phyloP scores from a whole-genome alignment of 2,329 filamentous ascomycete genomes.

The Diaporthe sp. region DNA sequence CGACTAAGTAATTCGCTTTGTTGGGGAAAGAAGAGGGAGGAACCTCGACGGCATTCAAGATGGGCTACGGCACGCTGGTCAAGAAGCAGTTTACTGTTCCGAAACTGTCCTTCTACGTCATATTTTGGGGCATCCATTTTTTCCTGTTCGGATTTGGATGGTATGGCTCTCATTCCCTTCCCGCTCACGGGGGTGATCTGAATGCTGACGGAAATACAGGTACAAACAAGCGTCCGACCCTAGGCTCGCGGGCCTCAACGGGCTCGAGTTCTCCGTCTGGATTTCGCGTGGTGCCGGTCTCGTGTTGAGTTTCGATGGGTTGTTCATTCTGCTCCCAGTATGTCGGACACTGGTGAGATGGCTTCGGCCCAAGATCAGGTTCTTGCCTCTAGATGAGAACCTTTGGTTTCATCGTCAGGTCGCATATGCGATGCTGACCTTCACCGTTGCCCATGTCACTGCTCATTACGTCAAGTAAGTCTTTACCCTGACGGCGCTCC shows the following conservation, averaged over 20 bases:
- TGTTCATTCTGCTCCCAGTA: slow-evolving; percentile 93
- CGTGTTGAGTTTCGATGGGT: slow-evolving; percentile 85
- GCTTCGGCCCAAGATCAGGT: slow-evolving; percentile 88
- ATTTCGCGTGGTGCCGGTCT: slow-evolving; percentile 94
- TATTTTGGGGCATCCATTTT: slow-evolving; percentile 86
- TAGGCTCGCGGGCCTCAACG: slow-evolving; percentile 83
- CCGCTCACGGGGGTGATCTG: not conserved
- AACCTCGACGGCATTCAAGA: slow-evolving; percentile 52
- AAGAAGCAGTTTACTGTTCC: slow-evolving; percentile 76
- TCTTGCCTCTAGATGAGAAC: slow-evolving; percentile 94
- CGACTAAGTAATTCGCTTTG: slow-evolving; percentile 60
- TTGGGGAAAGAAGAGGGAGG: slow-evolving; percentile 47
- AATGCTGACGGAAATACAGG: slow-evolving; percentile 65
- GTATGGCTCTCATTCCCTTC: slow-evolving; percentile 63
- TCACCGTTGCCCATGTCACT: slow-evolving; percentile 81
- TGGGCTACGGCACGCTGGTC: slow-evolving; percentile 57
- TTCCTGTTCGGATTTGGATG: slow-evolving; percentile 88
- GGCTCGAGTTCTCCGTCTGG: slow-evolving; percentile 91
- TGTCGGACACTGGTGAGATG: slow-evolving; percentile 91
- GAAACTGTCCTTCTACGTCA: slow-evolving; percentile 83
- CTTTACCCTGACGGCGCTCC: not conserved
- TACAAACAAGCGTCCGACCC: slow-evolving; percentile 80
- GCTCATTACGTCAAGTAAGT: slow-evolving; percentile 94
- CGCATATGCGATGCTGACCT: slow-evolving; percentile 89
- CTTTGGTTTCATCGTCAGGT: slow-evolving; percentile 97